Evolutionary conservation across 1,284 basidiomycete species (phyloP), one percentile per base, ranked within the genome.

Genomic region (Fomitiporia mediterranea): DNA sequence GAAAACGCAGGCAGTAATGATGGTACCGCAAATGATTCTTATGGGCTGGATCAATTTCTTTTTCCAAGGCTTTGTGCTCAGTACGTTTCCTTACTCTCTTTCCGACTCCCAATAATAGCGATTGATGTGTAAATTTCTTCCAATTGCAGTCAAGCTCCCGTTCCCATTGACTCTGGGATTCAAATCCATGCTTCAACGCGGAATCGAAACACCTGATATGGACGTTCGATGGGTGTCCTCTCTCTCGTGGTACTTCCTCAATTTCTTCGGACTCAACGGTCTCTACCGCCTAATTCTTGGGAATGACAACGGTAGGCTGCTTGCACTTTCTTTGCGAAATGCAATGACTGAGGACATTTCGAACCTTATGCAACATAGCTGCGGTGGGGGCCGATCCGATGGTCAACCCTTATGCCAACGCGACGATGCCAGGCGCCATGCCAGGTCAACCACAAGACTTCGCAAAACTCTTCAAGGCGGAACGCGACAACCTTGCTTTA

Each of bases 41-140:
- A 99, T 99, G 97, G 96, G 95, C 61, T 99, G 97, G 92, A 97
- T 99, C 76, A 98, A 96, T 73, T 95, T 96, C 71, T 99, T 99
- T 83, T 99, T 99, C 75, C 91, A 93, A 62, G 96, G 96, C 32
- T 98, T 99, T 69, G 91, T 99, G 52, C 81, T 98, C 59, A 97
- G 96, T 98, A 70, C 71, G 93, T 84, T 47, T 57, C 17, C 32
- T 15, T 47, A 15, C 40, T 13, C 52, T 40, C 47, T 51, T 47
- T 39, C 49, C 25, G 8, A 38, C 21, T 57, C 47, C 40, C 13
- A 9, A 9, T 17, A 21, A 28, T 11, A 48, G 32, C 28, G n/a
- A 11, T 25, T 19, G 47, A 32, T 25, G 35, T 48, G 32, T 9
- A 30, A 17, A 37, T 35, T 25, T 34, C 42, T 51, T 13, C 19